Evolutionary conservation across 352 stramenopile species (phyloP).

Genomic region (Phytophthora palmivora): DNA sequence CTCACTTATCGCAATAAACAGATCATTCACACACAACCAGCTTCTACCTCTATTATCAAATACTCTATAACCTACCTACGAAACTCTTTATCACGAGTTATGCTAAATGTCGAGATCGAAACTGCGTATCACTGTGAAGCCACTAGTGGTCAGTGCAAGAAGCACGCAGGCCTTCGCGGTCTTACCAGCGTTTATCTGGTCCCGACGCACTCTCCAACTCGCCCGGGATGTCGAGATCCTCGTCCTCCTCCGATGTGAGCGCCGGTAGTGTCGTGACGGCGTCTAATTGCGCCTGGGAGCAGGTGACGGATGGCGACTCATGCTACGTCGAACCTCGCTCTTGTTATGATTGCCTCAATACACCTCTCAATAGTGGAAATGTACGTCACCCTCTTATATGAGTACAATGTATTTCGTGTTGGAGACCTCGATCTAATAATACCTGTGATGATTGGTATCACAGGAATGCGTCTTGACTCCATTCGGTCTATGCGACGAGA

Average conservation of each 20-base stretch:
- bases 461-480: constrained; percentile 62
- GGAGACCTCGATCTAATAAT: background rate
- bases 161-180: background rate
- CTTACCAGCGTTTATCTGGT: background rate
- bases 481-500: constrained; percentile 48
- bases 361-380: constrained; percentile 35
- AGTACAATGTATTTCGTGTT: background rate
- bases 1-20: too few species aligned
- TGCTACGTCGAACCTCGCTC: constrained; percentile 59
- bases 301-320: constrained; percentile 30
- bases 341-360: constrained; percentile 72
- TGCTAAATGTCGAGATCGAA: background rate
- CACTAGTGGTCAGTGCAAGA: constrained; percentile 5
- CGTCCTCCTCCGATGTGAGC: constrained; percentile 3
- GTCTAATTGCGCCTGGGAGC: constrained; percentile 58
- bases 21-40: too few species aligned
- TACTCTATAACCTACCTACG: background rate
- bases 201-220: constrained; percentile 1
- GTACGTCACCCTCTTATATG: constrained; percentile 27
- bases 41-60: too few species aligned
- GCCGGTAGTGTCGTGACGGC: constrained; percentile 11
- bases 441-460: background rate
- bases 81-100: background rate
- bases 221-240: constrained; percentile 14
- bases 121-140: constrained; percentile 6